Evolutionary conservation across 768 basidiomycete species (phyloP), one percentile per base, ranked within the genome.

Genomic region (Cystofilobasidium ferigula): DNA sequence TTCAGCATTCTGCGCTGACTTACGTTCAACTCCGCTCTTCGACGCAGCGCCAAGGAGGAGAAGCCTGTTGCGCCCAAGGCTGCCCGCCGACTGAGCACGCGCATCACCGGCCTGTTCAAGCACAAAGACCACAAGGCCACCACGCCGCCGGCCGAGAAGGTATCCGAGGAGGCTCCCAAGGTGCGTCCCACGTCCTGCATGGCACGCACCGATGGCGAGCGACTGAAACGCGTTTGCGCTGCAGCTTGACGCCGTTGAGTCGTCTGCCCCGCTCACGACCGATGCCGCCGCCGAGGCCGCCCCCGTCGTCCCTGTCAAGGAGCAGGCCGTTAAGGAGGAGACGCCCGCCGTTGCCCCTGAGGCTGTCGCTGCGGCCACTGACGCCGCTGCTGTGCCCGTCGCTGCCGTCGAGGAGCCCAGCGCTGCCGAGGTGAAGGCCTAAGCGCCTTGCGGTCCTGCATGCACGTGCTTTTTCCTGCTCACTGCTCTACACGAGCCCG

Each of bases 41-140:
- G 10, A 18, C 4, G 9, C 56, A 47, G 32, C 57, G 56, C 47
- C 61, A 38, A 35, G 34, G 59, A 60, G 47, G 51, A 61, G 24
- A 67, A 67, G 65, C 38, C 65, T 20, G 32, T 57, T 9, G 35
- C 65, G 28, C 65, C 65, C 32, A 67, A 67, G 65, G 47, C 48
- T 20, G 59, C 35, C 30, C 38, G 65, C 18, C 65, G 65, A 26
- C 53, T 67, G 28, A 43, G 38, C 26, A 42, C 65, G 30, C 58
- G 65, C 36, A 60, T 67, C 61, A 57, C 61, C n/a, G 65, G 65
- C 40, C 35, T 67, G 26, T 62, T 67, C 53, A 62, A 61, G 48
- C 57, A 45, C 43, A 58, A 57, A 30, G 57, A 64, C 57, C 57
- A 34, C 57, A 64, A 64, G 63, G 34, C 57, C 30, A 30, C 54